Evolutionary conservation across 768 basidiomycete genomes (phyloP).

Genomic region (Mycena floridula): DNA sequence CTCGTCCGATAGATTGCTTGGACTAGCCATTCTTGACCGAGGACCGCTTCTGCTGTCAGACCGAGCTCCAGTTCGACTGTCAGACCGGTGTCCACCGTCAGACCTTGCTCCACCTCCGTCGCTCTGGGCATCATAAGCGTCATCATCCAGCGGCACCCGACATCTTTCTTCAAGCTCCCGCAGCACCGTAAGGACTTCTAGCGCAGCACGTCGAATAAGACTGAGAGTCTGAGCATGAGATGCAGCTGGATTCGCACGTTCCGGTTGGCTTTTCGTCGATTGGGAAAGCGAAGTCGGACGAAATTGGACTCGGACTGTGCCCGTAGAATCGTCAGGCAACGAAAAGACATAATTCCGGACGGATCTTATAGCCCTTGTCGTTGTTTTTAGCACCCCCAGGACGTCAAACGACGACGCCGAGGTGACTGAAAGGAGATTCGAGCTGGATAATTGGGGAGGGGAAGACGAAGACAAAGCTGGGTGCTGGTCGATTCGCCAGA

Average conservation of each 20-base stretch:
- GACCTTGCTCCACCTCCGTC: conserved; percentile 40
- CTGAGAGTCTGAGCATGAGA: conserved; percentile 33
- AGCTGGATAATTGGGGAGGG: conserved; percentile 5
- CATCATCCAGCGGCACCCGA: conserved; percentile 71
- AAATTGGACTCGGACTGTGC: conserved; percentile 50
- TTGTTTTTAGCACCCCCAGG: conserved; percentile 66
- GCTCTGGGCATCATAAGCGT: conserved; percentile 78
- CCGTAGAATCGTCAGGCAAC: conserved; percentile 69
- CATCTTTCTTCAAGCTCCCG: conserved; percentile 75
- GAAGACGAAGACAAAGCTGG: no score
- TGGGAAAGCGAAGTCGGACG: conserved; percentile 41
- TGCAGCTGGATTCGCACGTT: conserved; percentile 27
- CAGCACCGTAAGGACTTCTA: conserved; percentile 79
- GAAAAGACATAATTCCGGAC: conserved; percentile 81
- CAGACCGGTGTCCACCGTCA: conserved; percentile 33
- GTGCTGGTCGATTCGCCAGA: conserved; percentile 50
- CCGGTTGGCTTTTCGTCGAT: conserved; percentile 14
- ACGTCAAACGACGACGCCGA: conserved; percentile 43
- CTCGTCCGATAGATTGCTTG: neutral
- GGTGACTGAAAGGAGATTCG: neutral
- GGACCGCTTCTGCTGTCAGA: no score
- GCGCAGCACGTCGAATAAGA: conserved; percentile 66
- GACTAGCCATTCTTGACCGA: no score
- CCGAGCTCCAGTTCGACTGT: no score
- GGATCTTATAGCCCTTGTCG: conserved; percentile 75